Conservation (phyloP, 495 filamentous ascomycete genomes). For the Annulohypoxylon nitens region DNA sequence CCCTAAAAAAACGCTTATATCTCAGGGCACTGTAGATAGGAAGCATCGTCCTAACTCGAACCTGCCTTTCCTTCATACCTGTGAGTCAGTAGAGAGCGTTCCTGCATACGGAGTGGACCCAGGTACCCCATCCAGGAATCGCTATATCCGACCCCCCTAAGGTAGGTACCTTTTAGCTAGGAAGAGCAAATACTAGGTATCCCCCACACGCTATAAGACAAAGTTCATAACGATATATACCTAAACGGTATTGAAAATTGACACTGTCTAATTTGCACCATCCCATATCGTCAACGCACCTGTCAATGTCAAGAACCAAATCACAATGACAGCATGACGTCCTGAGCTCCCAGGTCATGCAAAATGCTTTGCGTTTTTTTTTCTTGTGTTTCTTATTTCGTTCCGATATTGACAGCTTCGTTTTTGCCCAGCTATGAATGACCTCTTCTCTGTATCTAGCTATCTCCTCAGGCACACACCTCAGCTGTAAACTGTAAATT, state of each 20-base stretch:
- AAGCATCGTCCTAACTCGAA: constrained; percentile 5
- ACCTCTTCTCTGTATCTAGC: not conserved
- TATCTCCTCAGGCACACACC: no score
- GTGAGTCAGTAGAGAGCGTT: not conserved
- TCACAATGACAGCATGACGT: not conserved
- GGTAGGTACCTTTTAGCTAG: not conserved
- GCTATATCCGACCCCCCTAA: not conserved
- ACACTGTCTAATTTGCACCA: not conserved
- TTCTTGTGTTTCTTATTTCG: not conserved
- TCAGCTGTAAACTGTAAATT: not conserved
- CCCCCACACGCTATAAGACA: not conserved
- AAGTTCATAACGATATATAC: not conserved
- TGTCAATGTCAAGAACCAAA: not conserved
- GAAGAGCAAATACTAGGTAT: not conserved
- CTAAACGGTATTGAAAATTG: not conserved
- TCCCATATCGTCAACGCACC: not conserved
- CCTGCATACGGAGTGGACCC: not conserved
- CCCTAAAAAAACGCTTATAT: not conserved
- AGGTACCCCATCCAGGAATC: not conserved
- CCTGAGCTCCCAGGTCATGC: not conserved
- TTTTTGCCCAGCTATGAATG: not conserved
- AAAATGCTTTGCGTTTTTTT: not conserved
- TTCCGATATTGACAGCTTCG: not conserved
- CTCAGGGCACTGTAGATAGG: not conserved
- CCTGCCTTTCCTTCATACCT: not conserved